Evolutionary conservation across 257 asterid genomes (phyloP), one percentile per base, ranked within the genome.

Genomic region (Ophiorrhiza pumila): DNA sequence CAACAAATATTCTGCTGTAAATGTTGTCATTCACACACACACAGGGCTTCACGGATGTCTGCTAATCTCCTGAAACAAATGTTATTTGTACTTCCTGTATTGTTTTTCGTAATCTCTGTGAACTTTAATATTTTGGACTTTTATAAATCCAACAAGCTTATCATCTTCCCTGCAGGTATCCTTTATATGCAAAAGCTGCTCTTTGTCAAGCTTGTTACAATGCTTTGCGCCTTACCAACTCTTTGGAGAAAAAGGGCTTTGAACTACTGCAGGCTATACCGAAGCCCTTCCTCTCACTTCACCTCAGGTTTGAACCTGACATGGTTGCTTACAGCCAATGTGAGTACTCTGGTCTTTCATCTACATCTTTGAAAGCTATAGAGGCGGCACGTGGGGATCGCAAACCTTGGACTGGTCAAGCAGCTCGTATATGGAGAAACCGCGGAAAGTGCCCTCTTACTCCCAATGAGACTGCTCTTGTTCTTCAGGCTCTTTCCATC

Each of bases 301-400:
- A 95, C 86, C 99, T 95, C 25, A 95, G 99, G 22, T 95, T 92
- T 66, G 99, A 95, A 83, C 99, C 98, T 0, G 99, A 95, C 89
- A 95, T 95, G 99, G 98, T 90, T 69, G 98, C 96, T 49, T 92
- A 95, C 41, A 95, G 98, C 79, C 99, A 95, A 74, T 95, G 98
- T 27, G 84, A 86, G 71, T 95, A 90, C 78, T 37, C 86, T 41
- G 80, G 74, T 55, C 91, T 95, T 22, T 89, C 99, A 62, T 78
- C 90, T 52, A 49, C 92, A 65, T 90, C 99, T 42, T 14, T 79
- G 73, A 81, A 78, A 79, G 95, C 94, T 69, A 87, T 95, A 68
- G 96, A 92, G 53, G 86, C 90, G 20, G 98, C 85, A 41, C 88
- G 92, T 23, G 96, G 85, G 50, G 94, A 95, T 53, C 76, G 97